Evolutionary conservation across 176 grass and related monocot species (phyloP).

Genomic region (Oryza coarctata): DNA sequence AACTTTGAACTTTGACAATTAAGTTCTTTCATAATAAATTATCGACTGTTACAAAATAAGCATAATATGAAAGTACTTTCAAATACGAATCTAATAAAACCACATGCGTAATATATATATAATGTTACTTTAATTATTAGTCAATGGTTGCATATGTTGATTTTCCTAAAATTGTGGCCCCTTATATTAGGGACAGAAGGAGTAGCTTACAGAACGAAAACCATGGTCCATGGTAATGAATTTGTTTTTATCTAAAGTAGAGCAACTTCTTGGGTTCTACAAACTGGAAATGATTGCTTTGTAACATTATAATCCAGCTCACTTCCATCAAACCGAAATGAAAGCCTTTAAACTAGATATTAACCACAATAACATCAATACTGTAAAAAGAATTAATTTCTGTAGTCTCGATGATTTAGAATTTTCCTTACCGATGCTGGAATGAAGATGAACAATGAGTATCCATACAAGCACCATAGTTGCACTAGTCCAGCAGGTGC

Average conservation of each 20-base stretch:
- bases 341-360: background rate
- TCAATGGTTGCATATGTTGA: too few relatives aligned
- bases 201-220: background rate
- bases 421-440: slow-evolving; percentile 74
- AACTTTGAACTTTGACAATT: too few relatives aligned
- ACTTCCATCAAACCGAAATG: background rate
- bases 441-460: slow-evolving; percentile 96
- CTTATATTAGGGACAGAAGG: too few relatives aligned
- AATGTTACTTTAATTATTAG: too few relatives aligned
- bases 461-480: slow-evolving; percentile 95
- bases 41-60: too few relatives aligned
- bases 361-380: background rate
- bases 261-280: background rate
- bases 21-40: too few relatives aligned
- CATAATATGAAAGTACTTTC: too few relatives aligned
- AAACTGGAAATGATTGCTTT: slow-evolving; percentile 5
- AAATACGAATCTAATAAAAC: too few relatives aligned
- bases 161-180: too few relatives aligned
- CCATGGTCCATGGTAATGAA: background rate
- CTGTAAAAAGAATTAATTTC: background rate
- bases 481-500: slow-evolving; percentile 90
- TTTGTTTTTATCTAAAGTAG: background rate
- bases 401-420: background rate
- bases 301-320: background rate
- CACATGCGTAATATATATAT: too few relatives aligned